Evolutionary conservation across 1,139 yeast species (phyloP).

Genomic region (Kodamaea alishanica): DNA sequence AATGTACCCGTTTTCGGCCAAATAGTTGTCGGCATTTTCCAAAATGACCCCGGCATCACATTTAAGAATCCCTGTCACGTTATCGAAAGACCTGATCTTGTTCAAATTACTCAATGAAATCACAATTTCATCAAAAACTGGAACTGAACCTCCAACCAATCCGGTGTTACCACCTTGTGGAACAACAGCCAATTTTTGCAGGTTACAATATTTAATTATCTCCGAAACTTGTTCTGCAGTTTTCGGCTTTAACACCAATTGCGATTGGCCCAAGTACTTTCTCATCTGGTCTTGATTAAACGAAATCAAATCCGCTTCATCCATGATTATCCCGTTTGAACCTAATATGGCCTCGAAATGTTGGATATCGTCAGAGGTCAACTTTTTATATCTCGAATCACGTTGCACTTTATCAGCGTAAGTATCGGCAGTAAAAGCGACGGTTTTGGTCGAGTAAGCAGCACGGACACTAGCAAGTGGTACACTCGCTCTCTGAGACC

Average conservation of each 20-base stretch:
- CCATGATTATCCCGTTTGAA: conserved; percentile 47
- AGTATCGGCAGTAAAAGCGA: conserved; percentile 60
- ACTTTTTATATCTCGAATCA: conserved; percentile 39
- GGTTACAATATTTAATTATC: conserved; percentile 80
- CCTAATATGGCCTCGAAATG: conserved; percentile 58
- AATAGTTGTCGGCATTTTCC: conserved; percentile 77
- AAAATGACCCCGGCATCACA: conserved; percentile 89
- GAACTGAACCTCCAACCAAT: conserved; percentile 91
- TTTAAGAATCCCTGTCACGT: conserved; percentile 78
- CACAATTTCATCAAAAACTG: conserved; percentile 88
- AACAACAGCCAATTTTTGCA: conserved; percentile 73
- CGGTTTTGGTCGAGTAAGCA: conserved; percentile 36
- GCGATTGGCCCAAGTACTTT: conserved; percentile 85
- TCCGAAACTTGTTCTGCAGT: conserved; percentile 73
- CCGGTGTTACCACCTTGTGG: conserved; percentile 99
- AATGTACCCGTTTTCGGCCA: conserved; percentile 79
- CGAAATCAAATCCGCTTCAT: conserved; percentile 60
- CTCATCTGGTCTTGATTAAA: conserved; percentile 97
- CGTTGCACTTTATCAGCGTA: conserved; percentile 54
- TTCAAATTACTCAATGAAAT: conserved; percentile 68
- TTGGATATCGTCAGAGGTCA: conserved; percentile 57
- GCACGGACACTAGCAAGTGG: conserved; percentile 2
- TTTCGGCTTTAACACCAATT: conserved; percentile 79
- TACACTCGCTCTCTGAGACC: no score
- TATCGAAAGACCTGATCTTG: conserved; percentile 76